Conservation (phyloP, 1,284 basidiomycete genomes). For the Ganoderma resinaceum region DNA sequence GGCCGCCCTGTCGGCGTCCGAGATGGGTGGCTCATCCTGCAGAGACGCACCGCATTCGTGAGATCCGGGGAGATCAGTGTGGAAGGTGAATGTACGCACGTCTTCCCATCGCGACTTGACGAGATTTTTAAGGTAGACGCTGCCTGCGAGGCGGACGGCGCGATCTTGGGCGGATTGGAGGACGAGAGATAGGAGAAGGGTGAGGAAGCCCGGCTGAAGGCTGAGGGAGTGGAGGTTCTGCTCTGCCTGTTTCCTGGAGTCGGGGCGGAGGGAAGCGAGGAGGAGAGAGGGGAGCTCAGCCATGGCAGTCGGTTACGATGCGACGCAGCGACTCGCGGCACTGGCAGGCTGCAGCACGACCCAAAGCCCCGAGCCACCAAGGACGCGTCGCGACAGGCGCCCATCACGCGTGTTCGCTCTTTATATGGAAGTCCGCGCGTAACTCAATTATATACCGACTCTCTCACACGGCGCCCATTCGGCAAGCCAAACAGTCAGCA, state of each 20-base stretch:
- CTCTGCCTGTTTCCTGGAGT: constrained; percentile 82
- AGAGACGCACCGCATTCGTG: constrained; percentile 21
- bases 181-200: constrained; percentile 74
- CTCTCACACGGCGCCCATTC: too few species aligned
- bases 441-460: too few species aligned
- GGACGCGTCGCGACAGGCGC: constrained; percentile 12
- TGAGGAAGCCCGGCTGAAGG: constrained; percentile 80
- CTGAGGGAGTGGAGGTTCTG: constrained; percentile 73
- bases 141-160: constrained; percentile 79
- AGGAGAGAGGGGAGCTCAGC: constrained; percentile 72
- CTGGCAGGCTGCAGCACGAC: background rate
- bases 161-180: constrained; percentile 73
- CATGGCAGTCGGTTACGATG: constrained; percentile 46
- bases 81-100: constrained; percentile 51
- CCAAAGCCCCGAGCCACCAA: background rate
- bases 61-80: constrained; percentile 20
- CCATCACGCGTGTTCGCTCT: constrained; percentile 15
- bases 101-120: constrained; percentile 88
- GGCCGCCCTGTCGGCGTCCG: constrained; percentile 70
- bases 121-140: constrained; percentile 90
- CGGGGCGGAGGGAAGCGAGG: constrained; percentile 76
- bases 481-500: too few species aligned
- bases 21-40: constrained; percentile 69
- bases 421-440: background rate
- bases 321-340: constrained; percentile 6